Conservation (phyloP, 805 yeast species). For the Ogataea paraovalis region DNA sequence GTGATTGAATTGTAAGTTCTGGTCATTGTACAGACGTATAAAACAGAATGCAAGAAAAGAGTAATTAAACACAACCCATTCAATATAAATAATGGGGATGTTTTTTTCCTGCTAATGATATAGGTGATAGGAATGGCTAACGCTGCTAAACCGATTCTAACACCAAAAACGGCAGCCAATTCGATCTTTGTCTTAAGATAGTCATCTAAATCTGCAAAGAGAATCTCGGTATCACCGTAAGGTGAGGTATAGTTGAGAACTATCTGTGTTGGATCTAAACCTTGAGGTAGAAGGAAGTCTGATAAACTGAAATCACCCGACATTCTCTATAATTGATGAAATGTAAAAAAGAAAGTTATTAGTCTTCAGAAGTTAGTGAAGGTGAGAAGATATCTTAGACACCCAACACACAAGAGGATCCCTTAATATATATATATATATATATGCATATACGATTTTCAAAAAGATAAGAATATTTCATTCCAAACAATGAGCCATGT, state of each 20-base stretch:
- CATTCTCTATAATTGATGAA: conserved; percentile 1
- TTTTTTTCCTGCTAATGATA: conserved; percentile 47
- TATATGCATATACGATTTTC: background rate
- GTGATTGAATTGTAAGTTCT: conserved; percentile 51
- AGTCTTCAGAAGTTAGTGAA: no score
- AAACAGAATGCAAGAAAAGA: conserved; percentile 54
- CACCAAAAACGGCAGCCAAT: conserved; percentile 48
- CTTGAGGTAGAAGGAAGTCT: conserved; percentile 13
- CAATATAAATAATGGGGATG: conserved; percentile 68
- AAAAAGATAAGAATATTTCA: background rate
- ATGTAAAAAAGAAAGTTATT: no score
- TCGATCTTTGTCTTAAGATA: conserved; percentile 32
- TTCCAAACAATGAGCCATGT: background rate
- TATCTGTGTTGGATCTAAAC: conserved; percentile 17
- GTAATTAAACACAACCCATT: conserved; percentile 59
- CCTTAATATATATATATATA: background rate
- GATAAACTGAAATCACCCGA: background rate
- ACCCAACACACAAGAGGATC: background rate
- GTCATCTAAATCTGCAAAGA: conserved; percentile 41
- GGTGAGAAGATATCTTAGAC: no score
- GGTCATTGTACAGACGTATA: conserved; percentile 51
- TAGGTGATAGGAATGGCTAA: conserved; percentile 41
- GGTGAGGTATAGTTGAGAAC: conserved; percentile 39
- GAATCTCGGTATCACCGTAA: conserved; percentile 35
- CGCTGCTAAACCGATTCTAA: conserved; percentile 56